Evolutionary conservation across 345 rosid genomes (phyloP).

Genomic region (Arabidopsis suecica): DNA sequence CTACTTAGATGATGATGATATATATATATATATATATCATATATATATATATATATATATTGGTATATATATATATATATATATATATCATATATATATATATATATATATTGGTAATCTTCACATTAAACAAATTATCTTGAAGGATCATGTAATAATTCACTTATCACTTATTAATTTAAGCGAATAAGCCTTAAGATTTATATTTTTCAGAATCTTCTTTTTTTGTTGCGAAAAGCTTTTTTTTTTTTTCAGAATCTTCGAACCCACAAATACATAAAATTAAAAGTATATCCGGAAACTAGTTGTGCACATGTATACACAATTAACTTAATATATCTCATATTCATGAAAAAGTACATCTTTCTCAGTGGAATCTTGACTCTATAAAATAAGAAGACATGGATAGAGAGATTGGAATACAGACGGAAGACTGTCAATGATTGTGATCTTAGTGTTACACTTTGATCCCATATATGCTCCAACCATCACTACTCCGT

Average conservation of each 20-base stretch:
- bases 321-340: neutral
- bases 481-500: conserved; percentile 29
- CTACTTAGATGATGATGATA: too few relatives aligned
- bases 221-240: too few relatives aligned
- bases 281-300: neutral
- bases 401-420: conserved; percentile 14
- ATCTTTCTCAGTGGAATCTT: conserved; percentile 9
- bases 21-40: too few relatives aligned
- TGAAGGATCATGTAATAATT: too few relatives aligned
- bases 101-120: too few relatives aligned
- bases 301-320: neutral
- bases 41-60: too few relatives aligned
- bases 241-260: neutral
- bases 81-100: too few relatives aligned
- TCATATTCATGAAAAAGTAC: neutral
- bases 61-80: too few relatives aligned
- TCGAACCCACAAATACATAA: neutral
- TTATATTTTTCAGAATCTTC: too few relatives aligned
- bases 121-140: too few relatives aligned
- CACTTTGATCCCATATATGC: conserved; percentile 5
- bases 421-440: conserved; percentile 17
- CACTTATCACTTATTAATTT: too few relatives aligned
- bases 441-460: conserved; percentile 28
- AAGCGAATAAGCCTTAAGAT: too few relatives aligned
- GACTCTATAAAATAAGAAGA: neutral